Percentiles rank a stretch among this genome's conserved stretches.
These are phyloP conservation scores for Cercophora scortea DNA, from an alignment of 495 filamentous ascomycete genomes.

Conservation along the genomic window DNA sequence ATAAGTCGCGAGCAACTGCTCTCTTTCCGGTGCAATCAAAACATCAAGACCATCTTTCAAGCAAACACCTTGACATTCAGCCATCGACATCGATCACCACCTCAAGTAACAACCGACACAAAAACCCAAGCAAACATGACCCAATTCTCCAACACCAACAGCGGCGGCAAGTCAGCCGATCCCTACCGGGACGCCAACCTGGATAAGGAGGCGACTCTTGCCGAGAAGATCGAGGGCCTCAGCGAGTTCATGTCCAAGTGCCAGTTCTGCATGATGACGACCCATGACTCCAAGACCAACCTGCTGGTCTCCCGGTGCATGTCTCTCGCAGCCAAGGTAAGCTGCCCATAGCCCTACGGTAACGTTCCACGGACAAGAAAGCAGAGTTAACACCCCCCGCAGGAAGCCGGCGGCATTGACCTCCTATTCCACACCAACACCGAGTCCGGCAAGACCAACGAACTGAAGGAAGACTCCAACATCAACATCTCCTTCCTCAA, in stretches of 20 bases:
- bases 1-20: too few relatives aligned
- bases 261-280: constrained; percentile 78
- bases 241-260: constrained; percentile 54
- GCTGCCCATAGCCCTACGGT: background rate
- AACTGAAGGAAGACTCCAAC: constrained; percentile 65
- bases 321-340: constrained; percentile 78
- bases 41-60: too few relatives aligned
- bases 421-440: constrained; percentile 93
- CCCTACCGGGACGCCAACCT: constrained; percentile 74
- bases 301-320: constrained; percentile 76
- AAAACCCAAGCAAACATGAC: background rate
- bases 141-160: constrained; percentile 50
- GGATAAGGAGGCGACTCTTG: constrained; percentile 50
- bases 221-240: constrained; percentile 75
- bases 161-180: constrained; percentile 52
- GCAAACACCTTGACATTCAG: too few relatives aligned
- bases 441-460: constrained; percentile 84
- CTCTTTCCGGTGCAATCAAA: too few relatives aligned
- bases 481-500: constrained; percentile 85
- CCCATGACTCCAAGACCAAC: constrained; percentile 46
- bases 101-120: constrained; percentile 5
- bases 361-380: background rate
- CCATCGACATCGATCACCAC: background rate
- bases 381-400: background rate
- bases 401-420: constrained; percentile 76